Evolutionary conservation across 2,329 filamentous ascomycete genomes (phyloP).

Genomic region (Colletotrichum acutatum): DNA sequence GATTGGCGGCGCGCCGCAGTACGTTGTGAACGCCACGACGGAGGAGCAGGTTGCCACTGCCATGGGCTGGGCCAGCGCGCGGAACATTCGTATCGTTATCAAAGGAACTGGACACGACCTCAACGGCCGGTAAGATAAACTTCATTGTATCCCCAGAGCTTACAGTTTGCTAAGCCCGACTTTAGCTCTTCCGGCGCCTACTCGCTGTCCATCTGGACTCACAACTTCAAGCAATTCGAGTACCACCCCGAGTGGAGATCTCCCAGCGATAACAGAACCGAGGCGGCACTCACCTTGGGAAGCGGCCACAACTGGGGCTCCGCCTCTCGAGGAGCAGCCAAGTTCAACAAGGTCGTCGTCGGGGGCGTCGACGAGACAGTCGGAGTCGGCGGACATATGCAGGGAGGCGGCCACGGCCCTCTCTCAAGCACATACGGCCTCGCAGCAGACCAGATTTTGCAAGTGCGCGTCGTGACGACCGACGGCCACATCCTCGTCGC

Average conservation of each 20-base stretch:
- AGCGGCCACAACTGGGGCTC: conserved; percentile 40
- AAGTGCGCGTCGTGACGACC: conserved; percentile 57
- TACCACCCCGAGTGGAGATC: conserved; percentile 14
- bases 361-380: conserved; percentile 68
- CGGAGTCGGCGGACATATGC: conserved; percentile 69
- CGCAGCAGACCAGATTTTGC: conserved; percentile 59
- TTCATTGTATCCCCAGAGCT: neutral
- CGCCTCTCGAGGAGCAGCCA: conserved; percentile 55
- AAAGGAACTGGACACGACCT: conserved; percentile 66
- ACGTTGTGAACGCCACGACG: conserved; percentile 48
- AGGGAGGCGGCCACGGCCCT: conserved; percentile 67
- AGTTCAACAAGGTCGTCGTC: conserved; percentile 50
- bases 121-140: conserved; percentile 64
- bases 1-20: conserved; percentile 45
- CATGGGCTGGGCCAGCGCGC: conserved; percentile 36
- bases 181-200: conserved; percentile 31
- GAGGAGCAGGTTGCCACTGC: conserved; percentile 42
- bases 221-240: conserved; percentile 28
- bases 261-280: conserved; percentile 18
- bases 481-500: conserved; percentile 57
- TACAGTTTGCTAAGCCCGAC: neutral
- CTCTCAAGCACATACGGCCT: conserved; percentile 56
- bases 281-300: conserved; percentile 12
- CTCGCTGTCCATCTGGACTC: conserved; percentile 39
- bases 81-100: conserved; percentile 61